Conservation (phyloP, 176 grass and related monocot species). For the Ananas comosus region DNA sequence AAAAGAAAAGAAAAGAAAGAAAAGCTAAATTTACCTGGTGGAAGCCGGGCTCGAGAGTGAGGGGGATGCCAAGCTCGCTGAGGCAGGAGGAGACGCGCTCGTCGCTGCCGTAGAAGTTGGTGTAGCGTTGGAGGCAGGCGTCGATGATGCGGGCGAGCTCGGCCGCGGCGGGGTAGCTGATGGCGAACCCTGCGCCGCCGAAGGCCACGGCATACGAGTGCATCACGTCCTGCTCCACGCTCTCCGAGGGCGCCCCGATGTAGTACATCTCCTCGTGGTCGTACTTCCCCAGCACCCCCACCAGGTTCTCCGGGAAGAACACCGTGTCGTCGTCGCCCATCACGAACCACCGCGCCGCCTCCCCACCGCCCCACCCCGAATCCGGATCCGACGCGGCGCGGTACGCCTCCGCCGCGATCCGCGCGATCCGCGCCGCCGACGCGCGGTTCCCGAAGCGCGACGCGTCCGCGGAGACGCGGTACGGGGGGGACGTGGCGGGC, state of each 20-base stretch:
- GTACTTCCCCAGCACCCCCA: slow-evolving; percentile 73
- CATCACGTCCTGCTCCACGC: slow-evolving; percentile 86
- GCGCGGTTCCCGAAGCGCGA: slow-evolving; percentile 70
- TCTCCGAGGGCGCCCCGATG: slow-evolving; percentile 83
- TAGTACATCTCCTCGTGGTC: slow-evolving; percentile 91
- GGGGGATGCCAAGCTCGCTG: slow-evolving; percentile 68
- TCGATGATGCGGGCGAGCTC: slow-evolving; percentile 49
- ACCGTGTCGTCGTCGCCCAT: slow-evolving; percentile 99
- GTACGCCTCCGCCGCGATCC: slow-evolving; percentile 68
- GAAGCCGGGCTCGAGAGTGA: slow-evolving; percentile 87
- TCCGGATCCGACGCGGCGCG: slow-evolving; percentile 18
- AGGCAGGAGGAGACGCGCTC: slow-evolving; percentile 83
- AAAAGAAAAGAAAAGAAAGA: no score
- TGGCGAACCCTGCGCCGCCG: slow-evolving; percentile 81
- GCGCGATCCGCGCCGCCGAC: slow-evolving; percentile 64
- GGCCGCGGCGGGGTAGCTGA: slow-evolving; percentile 72
- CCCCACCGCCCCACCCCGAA: neutral
- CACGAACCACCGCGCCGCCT: slow-evolving; percentile 66
- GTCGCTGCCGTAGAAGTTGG: slow-evolving; percentile 69
- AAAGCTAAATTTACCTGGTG: slow-evolving; percentile 45
- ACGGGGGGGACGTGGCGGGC: slow-evolving; percentile 55
- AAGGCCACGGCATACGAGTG: slow-evolving; percentile 93
- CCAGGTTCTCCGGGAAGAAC: slow-evolving; percentile 89
- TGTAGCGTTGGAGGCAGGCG: slow-evolving; percentile 68
- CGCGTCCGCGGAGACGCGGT: slow-evolving; percentile 56